These are phyloP conservation scores for Cymbidium sinense DNA, from an alignment of 106 monocot genomes.

Conservation along the genomic window DNA sequence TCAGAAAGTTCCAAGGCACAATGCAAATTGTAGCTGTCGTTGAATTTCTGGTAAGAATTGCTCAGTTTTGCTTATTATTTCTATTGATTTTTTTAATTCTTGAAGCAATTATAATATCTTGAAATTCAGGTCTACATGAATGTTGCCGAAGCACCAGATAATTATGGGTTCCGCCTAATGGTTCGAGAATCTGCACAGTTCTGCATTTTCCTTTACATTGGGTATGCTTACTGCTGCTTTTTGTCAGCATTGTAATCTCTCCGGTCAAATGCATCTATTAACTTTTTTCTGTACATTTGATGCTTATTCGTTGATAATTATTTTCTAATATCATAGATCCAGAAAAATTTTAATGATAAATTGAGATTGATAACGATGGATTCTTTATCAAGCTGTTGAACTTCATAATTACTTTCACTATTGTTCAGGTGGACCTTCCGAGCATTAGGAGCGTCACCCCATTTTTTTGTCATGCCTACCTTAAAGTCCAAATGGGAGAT, in stretches of 20 bases:
- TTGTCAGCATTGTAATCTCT: not conserved
- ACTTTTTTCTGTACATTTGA: not conserved
- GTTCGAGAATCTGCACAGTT: conserved; percentile 77
- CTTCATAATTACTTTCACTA: not conserved
- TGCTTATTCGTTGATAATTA: not conserved
- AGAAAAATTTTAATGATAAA: not conserved
- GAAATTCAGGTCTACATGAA: conserved; percentile 57
- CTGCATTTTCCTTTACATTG: conserved; percentile 89
- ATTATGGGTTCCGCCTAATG: conserved; percentile 70
- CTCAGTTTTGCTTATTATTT: not conserved
- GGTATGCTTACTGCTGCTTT: conserved; percentile 43
- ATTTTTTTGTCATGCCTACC: conserved; percentile 56
- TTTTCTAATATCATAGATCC: not conserved
- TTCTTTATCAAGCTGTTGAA: not conserved
- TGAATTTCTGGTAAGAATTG: conserved; percentile 57
- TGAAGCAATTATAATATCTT: not conserved
- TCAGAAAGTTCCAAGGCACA: conserved; percentile 79
- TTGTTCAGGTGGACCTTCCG: conserved; percentile 87
- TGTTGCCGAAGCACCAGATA: conserved; percentile 40
- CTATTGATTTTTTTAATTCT: not conserved
- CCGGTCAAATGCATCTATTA: not conserved
- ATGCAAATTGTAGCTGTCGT: conserved; percentile 74
- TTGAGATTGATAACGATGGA: not conserved
- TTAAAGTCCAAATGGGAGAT: conserved; percentile 49
- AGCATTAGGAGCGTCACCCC: conserved; percentile 48